These are phyloP conservation scores for Papiliotrema nemorosa DNA, from an alignment of 1,284 basidiomycete species.

Conservation along the genomic window DNA sequence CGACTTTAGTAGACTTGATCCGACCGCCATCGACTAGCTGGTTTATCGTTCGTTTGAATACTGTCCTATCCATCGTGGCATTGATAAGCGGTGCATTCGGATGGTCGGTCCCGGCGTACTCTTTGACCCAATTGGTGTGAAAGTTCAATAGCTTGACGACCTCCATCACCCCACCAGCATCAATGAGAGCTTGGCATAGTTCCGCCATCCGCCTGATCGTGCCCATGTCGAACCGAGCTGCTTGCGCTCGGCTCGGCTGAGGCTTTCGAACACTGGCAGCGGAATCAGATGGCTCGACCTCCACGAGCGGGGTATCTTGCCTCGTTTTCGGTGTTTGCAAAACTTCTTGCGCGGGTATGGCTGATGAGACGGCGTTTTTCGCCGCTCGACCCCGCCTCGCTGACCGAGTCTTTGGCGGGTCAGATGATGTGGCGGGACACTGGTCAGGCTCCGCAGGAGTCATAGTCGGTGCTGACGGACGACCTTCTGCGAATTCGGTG, in stretches of 20 bases:
- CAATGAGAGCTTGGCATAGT: conserved; percentile 27
- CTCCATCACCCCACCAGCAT: conserved; percentile 26
- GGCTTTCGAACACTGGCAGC: too few species aligned
- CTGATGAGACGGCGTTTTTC: too few species aligned
- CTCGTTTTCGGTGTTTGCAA: too few species aligned
- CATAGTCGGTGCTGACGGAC: too few species aligned
- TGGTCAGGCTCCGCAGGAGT: too few species aligned
- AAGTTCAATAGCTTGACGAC: conserved; percentile 19
- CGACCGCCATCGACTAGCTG: conserved; percentile 24
- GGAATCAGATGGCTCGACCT: neutral
- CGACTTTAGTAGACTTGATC: conserved; percentile 28
- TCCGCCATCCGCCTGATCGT: conserved; percentile 30
- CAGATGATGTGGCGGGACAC: too few species aligned
- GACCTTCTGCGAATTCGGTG: too few species aligned
- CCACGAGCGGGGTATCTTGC: too few species aligned
- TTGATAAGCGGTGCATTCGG: conserved; percentile 28
- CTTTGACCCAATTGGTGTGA: conserved; percentile 27
- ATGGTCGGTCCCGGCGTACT: conserved; percentile 34
- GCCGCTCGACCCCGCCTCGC: too few species aligned
- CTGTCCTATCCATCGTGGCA: conserved; percentile 36
- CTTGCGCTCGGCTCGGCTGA: too few species aligned
- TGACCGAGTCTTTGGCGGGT: too few species aligned
- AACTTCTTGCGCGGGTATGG: too few species aligned
- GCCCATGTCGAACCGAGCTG: conserved; percentile 30
- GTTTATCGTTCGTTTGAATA: conserved; percentile 21